A percentile compares a stretch with the other conserved stretches of the same genome.
These are phyloP conservation scores for Fusarium sp. DNA, from an alignment of 2,329 filamentous ascomycete genomes.

Conservation along the genomic window DNA sequence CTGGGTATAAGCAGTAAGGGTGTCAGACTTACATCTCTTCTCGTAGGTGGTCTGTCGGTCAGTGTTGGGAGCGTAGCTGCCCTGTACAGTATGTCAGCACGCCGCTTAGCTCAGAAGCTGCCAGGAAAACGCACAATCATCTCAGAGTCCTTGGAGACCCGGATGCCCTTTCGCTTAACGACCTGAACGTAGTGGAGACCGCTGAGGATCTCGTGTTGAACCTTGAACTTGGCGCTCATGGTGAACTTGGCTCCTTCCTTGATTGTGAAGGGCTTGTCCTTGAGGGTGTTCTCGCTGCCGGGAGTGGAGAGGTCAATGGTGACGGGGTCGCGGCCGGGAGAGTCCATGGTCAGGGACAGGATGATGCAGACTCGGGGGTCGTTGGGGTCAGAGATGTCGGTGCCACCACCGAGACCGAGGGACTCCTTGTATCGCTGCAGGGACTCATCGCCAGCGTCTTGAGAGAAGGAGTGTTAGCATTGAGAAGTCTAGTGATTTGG, in stretches of 20 bases:
- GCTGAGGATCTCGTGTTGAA: slow-evolving; percentile 95
- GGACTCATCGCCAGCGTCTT: slow-evolving; percentile 82
- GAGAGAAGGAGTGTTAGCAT: slow-evolving; percentile 33
- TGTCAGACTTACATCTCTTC: slow-evolving; percentile 80
- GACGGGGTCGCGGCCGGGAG: slow-evolving; percentile 81
- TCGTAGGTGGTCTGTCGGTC: slow-evolving; percentile 83
- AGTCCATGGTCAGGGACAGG: slow-evolving; percentile 85
- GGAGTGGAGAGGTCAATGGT: slow-evolving; percentile 83
- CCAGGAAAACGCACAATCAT: slow-evolving; percentile 81
- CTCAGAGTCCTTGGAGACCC: slow-evolving; percentile 91
- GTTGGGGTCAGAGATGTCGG: slow-evolving; percentile 74
- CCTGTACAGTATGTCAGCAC: slow-evolving; percentile 59
- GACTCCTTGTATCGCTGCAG: slow-evolving; percentile 98
- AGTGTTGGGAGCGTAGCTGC: slow-evolving; percentile 92
- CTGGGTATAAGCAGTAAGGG: too few species aligned
- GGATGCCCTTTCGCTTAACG: slow-evolving; percentile 87
- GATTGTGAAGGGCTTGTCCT: slow-evolving; percentile 94
- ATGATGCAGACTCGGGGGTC: slow-evolving; percentile 94
- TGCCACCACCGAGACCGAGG: slow-evolving; percentile 81
- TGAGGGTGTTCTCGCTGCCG: slow-evolving; percentile 77
- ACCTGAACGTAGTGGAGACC: slow-evolving; percentile 96
- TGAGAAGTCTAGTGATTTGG: background rate
- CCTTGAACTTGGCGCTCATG: slow-evolving; percentile 93
- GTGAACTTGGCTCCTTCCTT: slow-evolving; percentile 94
- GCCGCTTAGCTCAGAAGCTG: background rate